Base-by-base conservation (phyloP, 1,284 basidiomycete genomes). In the Sporisorium sorghi region DNA sequence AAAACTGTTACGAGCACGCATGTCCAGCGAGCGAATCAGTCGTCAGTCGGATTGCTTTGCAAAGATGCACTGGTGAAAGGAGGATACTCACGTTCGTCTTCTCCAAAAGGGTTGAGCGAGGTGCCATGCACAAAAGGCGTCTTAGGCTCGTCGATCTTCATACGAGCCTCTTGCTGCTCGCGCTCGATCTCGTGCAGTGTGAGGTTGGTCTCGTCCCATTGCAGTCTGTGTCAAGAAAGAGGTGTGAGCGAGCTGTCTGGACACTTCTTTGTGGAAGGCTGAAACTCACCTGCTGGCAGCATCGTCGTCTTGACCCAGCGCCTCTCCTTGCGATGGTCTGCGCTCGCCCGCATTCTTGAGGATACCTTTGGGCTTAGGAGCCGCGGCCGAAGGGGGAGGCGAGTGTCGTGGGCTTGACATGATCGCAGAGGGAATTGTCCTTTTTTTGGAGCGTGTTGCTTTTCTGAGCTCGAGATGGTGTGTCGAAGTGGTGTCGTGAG, bases 131-230 rank as follows among this genome's bases (percentile, higher is more conserved):
- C 83, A 40, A 84, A 84, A 15, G 83, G 83, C 4, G 83, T 84
- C 65, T 84, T 84, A 53, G 83, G 83, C 66, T 84, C 83, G 50
- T 84, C 83, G 46, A 84, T 82, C 53, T 73, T 83, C 83, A 84
- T 84, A n/a, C 83, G 72, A 24, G 80, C 69, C 28, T 65, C 79
- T 53, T 77, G 70, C 43, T 76, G 72, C 37, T 83, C 81, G 15
- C 78, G 70, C 49, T 83, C 76, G 47, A 81, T 75, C 55, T 84
- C 77, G 71, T 84, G 79, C 21, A 82, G 61, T 24, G 81, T 76
- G 35, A 84, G 65, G 48, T 84, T 84, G 43, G 73, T 53, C 57
- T 84, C 83, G 59, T 84, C 83, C 83, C 83, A 84, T 30, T 80
- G 78, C 23, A 84, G 70, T 37, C 35, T 37, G 17, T 5, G 7